Conservation (phyloP, 345 rosid species). For the Populus pruinosa region DNA sequence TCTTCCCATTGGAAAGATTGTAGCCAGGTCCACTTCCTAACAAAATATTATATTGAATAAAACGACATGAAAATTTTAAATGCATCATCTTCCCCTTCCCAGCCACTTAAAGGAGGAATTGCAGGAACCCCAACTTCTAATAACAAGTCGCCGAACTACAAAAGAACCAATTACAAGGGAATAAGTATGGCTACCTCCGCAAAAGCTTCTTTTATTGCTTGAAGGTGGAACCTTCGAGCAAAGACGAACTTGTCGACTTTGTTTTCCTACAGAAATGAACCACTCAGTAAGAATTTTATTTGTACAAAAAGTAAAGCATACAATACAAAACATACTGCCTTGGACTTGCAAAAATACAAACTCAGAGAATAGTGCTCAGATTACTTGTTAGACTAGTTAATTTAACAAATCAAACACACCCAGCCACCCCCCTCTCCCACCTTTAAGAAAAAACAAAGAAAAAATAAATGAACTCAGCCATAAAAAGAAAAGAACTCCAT, state of each 20-base stretch:
- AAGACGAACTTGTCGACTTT: conserved; percentile 68
- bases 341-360: not conserved
- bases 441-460: no score
- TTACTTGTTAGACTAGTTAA: not conserved
- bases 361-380: not conserved
- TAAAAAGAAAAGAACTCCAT: no score
- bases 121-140: not conserved
- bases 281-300: conserved; percentile 13
- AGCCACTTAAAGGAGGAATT: not conserved
- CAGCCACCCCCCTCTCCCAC: no score
- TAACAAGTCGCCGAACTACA: not conserved
- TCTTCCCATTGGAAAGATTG: conserved; percentile 56
- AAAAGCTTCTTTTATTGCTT: conserved; percentile 57
- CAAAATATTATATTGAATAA: not conserved
- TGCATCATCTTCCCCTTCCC: not conserved
- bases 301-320: conserved; percentile 9
- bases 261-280: conserved; percentile 52
- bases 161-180: not conserved
- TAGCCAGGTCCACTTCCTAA: conserved; percentile 57
- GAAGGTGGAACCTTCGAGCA: conserved; percentile 85
- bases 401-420: no score
- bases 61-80: not conserved
- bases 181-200: conserved; percentile 39
- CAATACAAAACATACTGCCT: not conserved
- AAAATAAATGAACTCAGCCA: no score